Base-by-base conservation (phyloP, 2,329 filamentous ascomycete genomes). In the Eutypa lata region DNA sequence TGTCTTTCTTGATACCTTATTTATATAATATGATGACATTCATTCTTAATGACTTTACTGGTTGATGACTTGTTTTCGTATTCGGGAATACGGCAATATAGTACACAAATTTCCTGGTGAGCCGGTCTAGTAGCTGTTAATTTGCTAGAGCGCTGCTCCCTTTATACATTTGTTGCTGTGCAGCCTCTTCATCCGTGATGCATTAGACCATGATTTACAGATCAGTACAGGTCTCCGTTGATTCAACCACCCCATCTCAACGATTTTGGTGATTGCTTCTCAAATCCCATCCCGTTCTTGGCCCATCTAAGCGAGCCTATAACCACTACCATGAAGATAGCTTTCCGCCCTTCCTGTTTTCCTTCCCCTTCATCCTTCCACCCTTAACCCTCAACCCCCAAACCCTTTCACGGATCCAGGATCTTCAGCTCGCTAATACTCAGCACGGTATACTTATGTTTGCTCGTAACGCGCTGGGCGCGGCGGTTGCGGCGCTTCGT, bases 371-470 rank as follows among this genome's bases (percentile, higher is more conserved):
- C 3, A n/a, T 8, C 10, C 22, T 26, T 13, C 42, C 4, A 3
- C n/a, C 8, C 18, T 11, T 19, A 31, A 11, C n/a, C n/a, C 16
- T 13, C 16, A 13, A 31, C 26, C 5, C 22, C 16, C 54, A 10
- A 11, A 18, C 8, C 16, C 26, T 42, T 54, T 13, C 53, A 14
- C 3, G 62, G 59, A 8, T 57, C 59, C 7, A 62, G 26, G 53
- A 96, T 79, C 67, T 82, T 87, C 57, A 97, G 68, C 73, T 97
- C 90, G 67, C 88, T 88, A 58, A 99, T 88, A 66, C 86, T 81
- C 72, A 99, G 68, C 21, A 96, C 83, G 2, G 94, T 99, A 72
- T 89, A 96, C 65, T 83, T 81, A 69, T 96, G 90, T 81, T 99
- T 97, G 78, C 91, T 97, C 76, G 81, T 87, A 10, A 94, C 88